A percentile compares a stretch with the other conserved stretches of the same genome.
Conservation (phyloP, 2,329 filamentous ascomycete genomes). For the Coniochaeta hoffmannii region DNA sequence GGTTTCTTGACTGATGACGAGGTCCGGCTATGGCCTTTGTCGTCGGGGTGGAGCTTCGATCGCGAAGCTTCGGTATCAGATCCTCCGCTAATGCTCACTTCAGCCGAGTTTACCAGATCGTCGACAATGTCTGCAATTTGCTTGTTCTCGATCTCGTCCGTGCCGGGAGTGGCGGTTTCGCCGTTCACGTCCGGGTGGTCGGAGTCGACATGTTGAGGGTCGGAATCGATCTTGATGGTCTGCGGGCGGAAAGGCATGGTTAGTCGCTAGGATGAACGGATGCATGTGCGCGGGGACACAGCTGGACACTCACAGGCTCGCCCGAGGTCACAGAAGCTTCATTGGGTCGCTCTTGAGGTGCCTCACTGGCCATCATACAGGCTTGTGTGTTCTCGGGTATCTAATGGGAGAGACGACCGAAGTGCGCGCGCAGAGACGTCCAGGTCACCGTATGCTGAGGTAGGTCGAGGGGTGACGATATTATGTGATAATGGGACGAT, state of each 20-base stretch:
- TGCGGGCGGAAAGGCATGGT: conserved; percentile 17
- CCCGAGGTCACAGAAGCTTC: conserved; percentile 44
- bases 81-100: conserved; percentile 64
- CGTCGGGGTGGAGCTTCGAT: conserved; percentile 46
- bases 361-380: conserved; percentile 60
- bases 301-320: conserved; percentile 33
- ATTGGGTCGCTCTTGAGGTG: conserved; percentile 44
- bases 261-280: conserved; percentile 14
- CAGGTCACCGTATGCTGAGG: not conserved
- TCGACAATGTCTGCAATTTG: conserved; percentile 50
- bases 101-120: conserved; percentile 52
- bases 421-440: conserved; percentile 8
- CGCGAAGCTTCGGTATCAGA: conserved; percentile 71
- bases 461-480: not conserved
- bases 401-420: conserved; percentile 5
- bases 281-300: conserved; percentile 3
- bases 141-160: conserved; percentile 49
- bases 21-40: conserved; percentile 51
- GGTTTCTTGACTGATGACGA: conserved; percentile 64
- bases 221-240: conserved; percentile 26
- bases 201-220: conserved; percentile 39
- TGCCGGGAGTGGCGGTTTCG: conserved; percentile 23
- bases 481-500: not conserved
- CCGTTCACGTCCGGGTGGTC: conserved; percentile 41
- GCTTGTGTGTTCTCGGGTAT: conserved; percentile 23